A percentile compares a stretch with the other conserved stretches of the same genome.
These are phyloP conservation scores for Lipomyces orientalis DNA, from an alignment of 805 yeast species.

Conservation along the genomic window DNA sequence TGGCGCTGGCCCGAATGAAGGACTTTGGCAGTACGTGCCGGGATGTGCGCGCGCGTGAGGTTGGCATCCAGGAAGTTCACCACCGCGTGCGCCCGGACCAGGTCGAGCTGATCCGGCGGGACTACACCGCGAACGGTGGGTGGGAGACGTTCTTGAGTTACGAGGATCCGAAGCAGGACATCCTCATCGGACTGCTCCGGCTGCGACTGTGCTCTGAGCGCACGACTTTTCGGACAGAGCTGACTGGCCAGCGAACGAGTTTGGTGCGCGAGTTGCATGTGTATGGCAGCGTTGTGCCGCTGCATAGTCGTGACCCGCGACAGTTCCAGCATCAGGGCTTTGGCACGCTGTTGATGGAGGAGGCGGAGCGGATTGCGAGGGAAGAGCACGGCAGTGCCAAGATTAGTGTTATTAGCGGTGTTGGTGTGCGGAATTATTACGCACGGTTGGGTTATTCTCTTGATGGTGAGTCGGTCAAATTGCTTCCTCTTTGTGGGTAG, in stretches of 20 bases:
- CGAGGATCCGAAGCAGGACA: slow-evolving; percentile 97
- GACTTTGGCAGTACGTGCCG: slow-evolving; percentile 96
- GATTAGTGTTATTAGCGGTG: slow-evolving; percentile 94
- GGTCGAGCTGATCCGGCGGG: slow-evolving; percentile 92
- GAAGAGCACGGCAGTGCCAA: slow-evolving; percentile 94
- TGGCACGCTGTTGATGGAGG: slow-evolving; percentile 97
- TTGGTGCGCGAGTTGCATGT: slow-evolving; percentile 97
- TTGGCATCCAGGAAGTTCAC: slow-evolving; percentile 98
- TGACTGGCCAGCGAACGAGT: slow-evolving; percentile 81
- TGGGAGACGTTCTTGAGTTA: slow-evolving; percentile 97
- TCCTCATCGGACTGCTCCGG: slow-evolving; percentile 86
- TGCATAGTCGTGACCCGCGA: slow-evolving; percentile 95
- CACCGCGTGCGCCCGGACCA: slow-evolving; percentile 97
- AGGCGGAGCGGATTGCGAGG: slow-evolving; percentile 92
- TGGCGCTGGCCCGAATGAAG: slow-evolving; percentile 96
- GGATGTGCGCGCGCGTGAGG: slow-evolving; percentile 97
- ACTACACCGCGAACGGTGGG: slow-evolving; percentile 96
- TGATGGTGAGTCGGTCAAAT: slow-evolving; percentile 66
- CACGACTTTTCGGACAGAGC: slow-evolving; percentile 88
- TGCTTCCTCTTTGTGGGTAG: neutral
- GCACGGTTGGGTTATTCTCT: slow-evolving; percentile 87
- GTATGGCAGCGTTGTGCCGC: slow-evolving; percentile 95
- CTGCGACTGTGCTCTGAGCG: slow-evolving; percentile 87
- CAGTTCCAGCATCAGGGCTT: slow-evolving; percentile 99
- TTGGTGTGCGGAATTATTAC: slow-evolving; percentile 96